A percentile compares a stretch with the other conserved stretches of the same genome.
phyloP scores from a whole-genome alignment of 306 rosid genomes.

The Carpinus fangiana region DNA sequence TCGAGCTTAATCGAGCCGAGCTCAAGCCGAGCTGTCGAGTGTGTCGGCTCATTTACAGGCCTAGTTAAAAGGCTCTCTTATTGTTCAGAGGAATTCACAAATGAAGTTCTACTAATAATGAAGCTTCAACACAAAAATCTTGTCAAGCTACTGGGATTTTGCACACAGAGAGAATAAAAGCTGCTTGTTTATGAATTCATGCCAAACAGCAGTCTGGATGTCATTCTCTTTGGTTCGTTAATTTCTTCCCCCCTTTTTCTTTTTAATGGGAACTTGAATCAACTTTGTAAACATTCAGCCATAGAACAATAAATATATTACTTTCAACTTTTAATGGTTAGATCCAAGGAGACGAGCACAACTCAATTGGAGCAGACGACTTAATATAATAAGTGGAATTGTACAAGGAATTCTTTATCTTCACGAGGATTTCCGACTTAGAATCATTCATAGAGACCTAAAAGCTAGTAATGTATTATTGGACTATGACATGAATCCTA shows the following conservation, averaged over 20 bases:
- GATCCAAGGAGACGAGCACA: constrained; percentile 34
- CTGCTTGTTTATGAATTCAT: constrained; percentile 65
- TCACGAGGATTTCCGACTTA: constrained; percentile 48
- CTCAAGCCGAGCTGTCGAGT: no score
- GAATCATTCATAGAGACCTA: constrained; percentile 48
- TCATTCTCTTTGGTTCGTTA: constrained; percentile 45
- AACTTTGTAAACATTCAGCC: background rate
- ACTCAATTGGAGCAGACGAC: constrained; percentile 42
- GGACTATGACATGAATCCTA: constrained; percentile 45
- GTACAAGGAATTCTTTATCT: constrained; percentile 49
- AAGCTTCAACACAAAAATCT: constrained; percentile 79
- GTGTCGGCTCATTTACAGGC: no score
- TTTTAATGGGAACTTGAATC: no score
- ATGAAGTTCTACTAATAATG: constrained; percentile 54
- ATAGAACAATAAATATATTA: background rate
- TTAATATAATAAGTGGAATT: constrained; percentile 41
- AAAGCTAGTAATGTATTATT: constrained; percentile 49
- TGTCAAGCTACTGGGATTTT: constrained; percentile 67
- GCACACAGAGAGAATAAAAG: constrained; percentile 60
- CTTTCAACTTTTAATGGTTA: background rate
- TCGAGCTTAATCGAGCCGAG: no score
- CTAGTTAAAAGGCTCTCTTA: constrained; percentile 65
- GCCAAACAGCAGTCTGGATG: constrained; percentile 63
- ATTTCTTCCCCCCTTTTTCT: background rate
- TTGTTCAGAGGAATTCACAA: constrained; percentile 59